Evolutionary conservation across 2,329 filamentous ascomycete species (phyloP), one percentile per base, ranked within the genome.

Genomic region (Dactylellina cionopaga): DNA sequence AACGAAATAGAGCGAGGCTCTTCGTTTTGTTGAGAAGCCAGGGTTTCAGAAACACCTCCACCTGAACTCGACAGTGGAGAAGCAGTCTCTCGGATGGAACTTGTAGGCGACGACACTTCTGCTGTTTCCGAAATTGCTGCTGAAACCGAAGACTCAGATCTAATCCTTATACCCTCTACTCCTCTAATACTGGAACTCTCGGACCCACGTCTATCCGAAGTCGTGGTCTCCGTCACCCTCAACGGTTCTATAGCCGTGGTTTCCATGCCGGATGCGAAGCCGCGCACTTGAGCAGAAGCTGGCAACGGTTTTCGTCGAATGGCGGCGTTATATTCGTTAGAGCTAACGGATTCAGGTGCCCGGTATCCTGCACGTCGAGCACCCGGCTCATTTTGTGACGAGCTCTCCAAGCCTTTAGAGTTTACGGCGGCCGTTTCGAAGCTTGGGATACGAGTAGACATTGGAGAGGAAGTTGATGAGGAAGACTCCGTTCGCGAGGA

Each of bases 231-330:
- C 33, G 46, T 54, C 10, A 25, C 31, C 3, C 17, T 46, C 7
- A 25, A 13, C 5, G 17, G 0, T 13, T 37, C 33, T 24, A 25
- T 15, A 6, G 17, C n/a, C 43, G 9, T 15, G 22, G 10, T 56
- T 25, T 70, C 58, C 6, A 43, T 25, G 41, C 46, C 51, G 5
- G 4, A 11, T 2, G 33, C 15, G 15, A 22, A 10, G 1, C 22
- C 22, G 1, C 24, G 24, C 15, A 3, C 3, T 19, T 35, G 29
- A 27, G 13, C 19, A 13, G 9, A 6, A 22, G 19, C 25, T 11
- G 58, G 59, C 10, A 54, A 51, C 7, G 51, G 43, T 51, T 64
- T 64, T 27, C 66, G 49, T 25, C 24, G 31, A 33, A 64, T 64
- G 6, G 15, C 19, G 24, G 25, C 15, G 27, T 35, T 58, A 44